These are phyloP conservation scores for Dendrobium officinale DNA, from an alignment of 106 monocot species.

Conservation along the genomic window DNA sequence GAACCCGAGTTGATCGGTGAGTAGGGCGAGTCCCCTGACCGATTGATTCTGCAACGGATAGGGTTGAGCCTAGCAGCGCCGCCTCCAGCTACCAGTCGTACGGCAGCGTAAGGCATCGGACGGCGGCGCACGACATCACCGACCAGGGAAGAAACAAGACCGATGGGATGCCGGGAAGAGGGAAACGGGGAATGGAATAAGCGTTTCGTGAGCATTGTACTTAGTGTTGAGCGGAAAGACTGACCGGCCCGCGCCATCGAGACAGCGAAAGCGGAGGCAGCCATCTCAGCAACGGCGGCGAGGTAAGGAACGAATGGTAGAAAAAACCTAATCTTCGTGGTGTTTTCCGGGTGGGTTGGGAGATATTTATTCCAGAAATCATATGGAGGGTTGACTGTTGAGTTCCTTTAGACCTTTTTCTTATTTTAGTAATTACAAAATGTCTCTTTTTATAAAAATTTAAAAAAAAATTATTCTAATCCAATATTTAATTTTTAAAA, in stretches of 20 bases:
- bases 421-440: too few species aligned
- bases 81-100: neutral
- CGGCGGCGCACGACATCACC: neutral
- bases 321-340: neutral
- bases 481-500: too few species aligned
- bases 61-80: conserved; percentile 9
- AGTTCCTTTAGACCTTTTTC: too few species aligned
- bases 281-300: neutral
- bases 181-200: neutral
- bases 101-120: neutral
- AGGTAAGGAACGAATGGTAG: neutral
- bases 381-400: too few species aligned
- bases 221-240: neutral
- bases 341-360: neutral
- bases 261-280: neutral
- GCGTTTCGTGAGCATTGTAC: neutral
- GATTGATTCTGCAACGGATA: conserved; percentile 27
- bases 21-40: conserved; percentile 32
- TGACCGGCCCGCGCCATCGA: neutral
- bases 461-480: too few species aligned
- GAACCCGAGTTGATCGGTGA: conserved; percentile 39
- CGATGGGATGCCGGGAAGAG: neutral
- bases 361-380: neutral
- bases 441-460: too few species aligned
- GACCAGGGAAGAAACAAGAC: neutral